Conservation (phyloP, 768 basidiomycete species). For the Cystofilobasidium capitatum region DNA sequence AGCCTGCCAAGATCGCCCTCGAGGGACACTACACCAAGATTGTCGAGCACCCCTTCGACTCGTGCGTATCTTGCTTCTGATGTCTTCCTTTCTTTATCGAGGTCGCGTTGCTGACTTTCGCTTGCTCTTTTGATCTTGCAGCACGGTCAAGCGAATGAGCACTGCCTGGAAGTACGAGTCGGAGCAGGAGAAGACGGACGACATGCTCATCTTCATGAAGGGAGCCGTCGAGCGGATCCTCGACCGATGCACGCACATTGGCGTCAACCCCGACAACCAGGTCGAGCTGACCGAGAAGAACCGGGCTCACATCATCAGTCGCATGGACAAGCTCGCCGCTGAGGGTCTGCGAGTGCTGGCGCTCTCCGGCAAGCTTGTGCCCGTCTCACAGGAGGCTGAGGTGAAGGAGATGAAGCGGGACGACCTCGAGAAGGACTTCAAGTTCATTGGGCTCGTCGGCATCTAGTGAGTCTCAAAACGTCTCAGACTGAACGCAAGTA, state of each 20-base stretch:
- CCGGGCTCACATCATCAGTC: conserved; percentile 32
- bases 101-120: conserved; percentile 16
- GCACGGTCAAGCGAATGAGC: conserved; percentile 9
- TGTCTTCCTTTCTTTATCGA: conserved; percentile 30
- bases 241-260: conserved; percentile 43
- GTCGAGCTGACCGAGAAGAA: conserved; percentile 33
- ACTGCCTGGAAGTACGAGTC: conserved; percentile 34
- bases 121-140: conserved; percentile 34
- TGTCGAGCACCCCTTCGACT: conserved; percentile 47
- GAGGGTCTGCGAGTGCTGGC: conserved; percentile 43
- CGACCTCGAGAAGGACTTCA: conserved; percentile 46
- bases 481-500: too few relatives aligned
- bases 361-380: conserved; percentile 38
- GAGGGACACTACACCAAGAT: conserved; percentile 39
- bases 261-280: conserved; percentile 29
- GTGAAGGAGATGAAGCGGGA: conserved; percentile 40
- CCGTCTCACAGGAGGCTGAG: conserved; percentile 36
- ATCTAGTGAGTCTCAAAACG: conserved; percentile 41
- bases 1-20: conserved; percentile 4
- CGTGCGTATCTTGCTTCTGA: conserved; percentile 37
- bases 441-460: conserved; percentile 50
- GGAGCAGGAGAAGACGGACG: conserved; percentile 3
- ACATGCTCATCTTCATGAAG: conserved; percentile 37
- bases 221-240: conserved; percentile 47
- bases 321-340: conserved; percentile 38